phyloP scores from a whole-genome alignment of 2,329 filamentous ascomycete genomes.

The Fusarium caatingaense region DNA sequence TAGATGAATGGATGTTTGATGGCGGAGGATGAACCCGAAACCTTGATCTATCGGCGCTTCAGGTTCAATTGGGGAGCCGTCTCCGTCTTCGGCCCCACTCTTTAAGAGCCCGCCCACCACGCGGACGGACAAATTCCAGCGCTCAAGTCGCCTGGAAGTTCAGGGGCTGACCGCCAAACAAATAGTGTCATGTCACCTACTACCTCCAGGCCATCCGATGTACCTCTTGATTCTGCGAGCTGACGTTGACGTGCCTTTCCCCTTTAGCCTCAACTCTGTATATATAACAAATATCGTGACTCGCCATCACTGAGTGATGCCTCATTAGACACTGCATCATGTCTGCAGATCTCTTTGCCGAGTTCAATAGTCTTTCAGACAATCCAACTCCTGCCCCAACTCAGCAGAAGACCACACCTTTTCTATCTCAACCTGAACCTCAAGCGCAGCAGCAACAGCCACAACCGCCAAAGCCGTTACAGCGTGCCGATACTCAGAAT shows the following conservation, averaged over 20 bases:
- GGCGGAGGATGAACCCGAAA: conserved; percentile 25
- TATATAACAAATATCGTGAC: conserved; percentile 17
- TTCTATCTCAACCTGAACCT: conserved; percentile 26
- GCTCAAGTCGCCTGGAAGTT: conserved; percentile 11
- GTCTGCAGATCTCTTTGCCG: conserved; percentile 74
- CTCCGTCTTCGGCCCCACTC: conserved; percentile 35
- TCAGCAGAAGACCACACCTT: conserved; percentile 15
- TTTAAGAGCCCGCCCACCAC: conserved; percentile 3
- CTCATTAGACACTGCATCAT: conserved; percentile 53
- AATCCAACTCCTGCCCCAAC: conserved; percentile 48
- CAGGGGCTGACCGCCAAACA: conserved; percentile 35
- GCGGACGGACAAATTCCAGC: neutral
- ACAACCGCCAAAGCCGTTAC: conserved; percentile 18
- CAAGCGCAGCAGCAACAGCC: conserved; percentile 6
- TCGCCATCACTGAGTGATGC: conserved; percentile 25
- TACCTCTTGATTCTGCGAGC: conserved; percentile 9
- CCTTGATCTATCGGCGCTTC: conserved; percentile 28
- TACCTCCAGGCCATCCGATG: neutral
- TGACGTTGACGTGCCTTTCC: neutral
- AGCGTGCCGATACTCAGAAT: conserved; percentile 42
- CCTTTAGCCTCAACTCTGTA: neutral
- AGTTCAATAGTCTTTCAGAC: conserved; percentile 65
- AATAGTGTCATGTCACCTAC: conserved; percentile 14
- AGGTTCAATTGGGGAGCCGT: conserved; percentile 27
- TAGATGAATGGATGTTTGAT: conserved; percentile 24